A percentile compares a stretch with the other conserved stretches of the same genome.
phyloP scores from a whole-genome alignment of 2,329 filamentous ascomycete genomes.

The Aureobasidium sp. region DNA sequence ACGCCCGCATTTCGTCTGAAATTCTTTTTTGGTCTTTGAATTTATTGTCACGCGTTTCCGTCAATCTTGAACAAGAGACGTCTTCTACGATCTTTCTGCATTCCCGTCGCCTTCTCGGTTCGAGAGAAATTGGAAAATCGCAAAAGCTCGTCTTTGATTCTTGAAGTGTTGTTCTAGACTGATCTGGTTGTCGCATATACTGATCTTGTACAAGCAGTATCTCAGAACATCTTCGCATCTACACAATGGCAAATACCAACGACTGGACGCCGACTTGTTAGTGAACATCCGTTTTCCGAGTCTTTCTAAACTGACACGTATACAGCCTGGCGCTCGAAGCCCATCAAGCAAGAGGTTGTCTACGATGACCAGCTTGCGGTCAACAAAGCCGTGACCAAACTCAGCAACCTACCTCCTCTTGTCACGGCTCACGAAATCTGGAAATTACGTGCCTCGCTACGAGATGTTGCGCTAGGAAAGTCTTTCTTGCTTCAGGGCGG shows the following conservation, averaged over 20 bases:
- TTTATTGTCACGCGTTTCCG: conserved; percentile 11
- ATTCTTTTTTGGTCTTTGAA: background rate
- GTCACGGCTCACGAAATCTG: conserved; percentile 76
- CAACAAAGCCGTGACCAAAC: conserved; percentile 54
- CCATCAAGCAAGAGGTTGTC: conserved; percentile 67
- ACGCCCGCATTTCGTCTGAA: background rate
- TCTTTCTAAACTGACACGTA: background rate
- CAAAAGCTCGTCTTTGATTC: background rate
- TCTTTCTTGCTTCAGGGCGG: conserved; percentile 93
- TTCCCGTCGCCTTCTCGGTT: background rate
- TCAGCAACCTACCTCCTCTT: conserved; percentile 64
- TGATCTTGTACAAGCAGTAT: background rate
- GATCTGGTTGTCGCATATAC: background rate
- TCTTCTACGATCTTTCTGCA: background rate
- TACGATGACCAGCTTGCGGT: conserved; percentile 60
- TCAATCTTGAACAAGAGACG: conserved; percentile 1
- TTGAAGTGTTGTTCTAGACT: background rate
- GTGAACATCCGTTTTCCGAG: conserved; percentile 1
- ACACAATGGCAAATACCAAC: conserved; percentile 13
- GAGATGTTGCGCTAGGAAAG: conserved; percentile 81
- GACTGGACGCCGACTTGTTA: conserved; percentile 37
- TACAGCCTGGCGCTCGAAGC: conserved; percentile 67
- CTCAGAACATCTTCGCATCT: background rate
- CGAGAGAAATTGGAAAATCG: background rate
- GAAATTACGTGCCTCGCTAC: conserved; percentile 68